Base-by-base conservation (phyloP, 441 rosid genomes). In the Brassica hybrid region DNA sequence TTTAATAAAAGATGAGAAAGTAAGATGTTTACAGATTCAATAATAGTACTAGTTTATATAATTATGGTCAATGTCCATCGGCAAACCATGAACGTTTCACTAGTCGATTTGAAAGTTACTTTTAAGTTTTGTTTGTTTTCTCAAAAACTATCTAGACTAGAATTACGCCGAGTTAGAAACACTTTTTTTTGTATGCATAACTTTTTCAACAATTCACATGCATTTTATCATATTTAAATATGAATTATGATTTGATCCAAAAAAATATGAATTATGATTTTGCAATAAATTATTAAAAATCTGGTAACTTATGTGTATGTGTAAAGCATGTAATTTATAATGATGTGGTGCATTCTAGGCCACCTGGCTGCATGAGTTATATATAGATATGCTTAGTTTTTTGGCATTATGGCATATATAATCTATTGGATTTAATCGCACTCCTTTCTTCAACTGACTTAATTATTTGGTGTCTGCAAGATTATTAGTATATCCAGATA, bases 321-420 rank as follows among this genome's bases (percentile, higher is more conserved):
- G 14, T 45, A 13, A 30, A 14, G 60, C 8, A 48, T 54, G 14
- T 19, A 34, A 6, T 11, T 34, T 36, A 69, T 36, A 8, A 36
- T 36, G 43, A 36, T 36, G 56, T 61, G 38, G 41, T 45, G 79
- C 62, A 23, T 69, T 69, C 74, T 69, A 69, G 62, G 69, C n/a
- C 69, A 61, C 36, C 32, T 21, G 23, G 2, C 23, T 50, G 79
- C 63, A 69, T 61, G 63, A 60, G 54, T 69, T 23, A 60, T 67
- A 38, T 43, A 27, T 21, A 21, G 23, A 21, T 21, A 21, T 21
- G 23, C 23, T 27, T 18, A 45, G 1, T 18, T 73, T 27, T 45
- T 59, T 57, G 23, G 23, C 23, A 21, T 21, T 21, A 21, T 21
- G 23, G 71, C 67, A 60, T 68, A 69, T 50, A 32, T 76, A 61